Conservation (phyloP, 2,329 filamentous ascomycete species). For the Pseudohalonectria lignicola region DNA sequence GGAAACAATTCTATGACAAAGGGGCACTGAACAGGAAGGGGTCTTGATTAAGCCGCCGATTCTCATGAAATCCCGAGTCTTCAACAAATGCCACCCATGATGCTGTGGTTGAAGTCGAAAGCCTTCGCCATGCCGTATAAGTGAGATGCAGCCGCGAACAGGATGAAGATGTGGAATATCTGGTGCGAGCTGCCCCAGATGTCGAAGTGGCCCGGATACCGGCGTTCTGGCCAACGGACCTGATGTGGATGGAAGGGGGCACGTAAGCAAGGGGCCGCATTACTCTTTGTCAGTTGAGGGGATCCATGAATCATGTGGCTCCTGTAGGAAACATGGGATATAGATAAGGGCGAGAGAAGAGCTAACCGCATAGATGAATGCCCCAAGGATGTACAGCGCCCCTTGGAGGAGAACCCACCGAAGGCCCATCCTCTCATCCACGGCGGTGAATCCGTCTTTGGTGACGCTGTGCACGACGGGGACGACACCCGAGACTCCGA, state of each 20-base stretch:
- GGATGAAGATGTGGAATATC: slow-evolving; percentile 85
- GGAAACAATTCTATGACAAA: neutral
- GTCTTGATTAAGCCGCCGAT: no score
- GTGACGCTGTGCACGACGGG: slow-evolving; percentile 69
- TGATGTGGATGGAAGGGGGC: no score
- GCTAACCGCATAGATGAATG: slow-evolving; percentile 72
- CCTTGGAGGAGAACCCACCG: slow-evolving; percentile 74
- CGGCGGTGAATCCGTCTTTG: slow-evolving; percentile 53
- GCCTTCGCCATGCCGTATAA: slow-evolving; percentile 71
- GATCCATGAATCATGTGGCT: no score
- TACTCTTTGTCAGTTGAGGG: no score
- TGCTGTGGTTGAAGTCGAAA: slow-evolving; percentile 73
- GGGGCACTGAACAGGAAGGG: neutral
- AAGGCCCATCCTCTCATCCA: slow-evolving; percentile 67
- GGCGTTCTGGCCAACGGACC: slow-evolving; percentile 74
- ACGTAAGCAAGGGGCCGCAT: no score
- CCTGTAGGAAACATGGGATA: no score
- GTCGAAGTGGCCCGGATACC: slow-evolving; percentile 69
- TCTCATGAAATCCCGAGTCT: no score
- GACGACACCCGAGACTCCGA: slow-evolving; percentile 74
- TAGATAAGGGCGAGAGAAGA: slow-evolving; percentile 1
- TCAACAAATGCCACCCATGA: slow-evolving; percentile 39
- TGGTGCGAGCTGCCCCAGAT: slow-evolving; percentile 92
- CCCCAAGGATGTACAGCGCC: slow-evolving; percentile 73
- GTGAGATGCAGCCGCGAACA: slow-evolving; percentile 73